phyloP scores from a whole-genome alignment of 306 rosid genomes.

The Abrus pulchellus region DNA sequence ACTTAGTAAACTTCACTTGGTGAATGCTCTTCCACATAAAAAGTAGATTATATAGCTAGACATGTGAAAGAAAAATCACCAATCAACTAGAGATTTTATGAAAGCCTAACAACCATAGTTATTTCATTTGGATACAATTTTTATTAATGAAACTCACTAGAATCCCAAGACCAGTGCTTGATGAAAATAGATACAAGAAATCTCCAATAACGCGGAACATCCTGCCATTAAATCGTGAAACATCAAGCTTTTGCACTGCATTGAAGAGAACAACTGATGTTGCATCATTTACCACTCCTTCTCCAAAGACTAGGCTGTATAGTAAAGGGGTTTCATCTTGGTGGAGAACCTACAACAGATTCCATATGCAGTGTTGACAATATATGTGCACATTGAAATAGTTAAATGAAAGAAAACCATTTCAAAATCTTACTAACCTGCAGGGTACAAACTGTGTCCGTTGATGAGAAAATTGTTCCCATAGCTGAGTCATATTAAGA shows the following conservation, averaged over 20 bases:
- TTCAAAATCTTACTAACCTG: slow-evolving; percentile 71
- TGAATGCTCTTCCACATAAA: slow-evolving; percentile 13
- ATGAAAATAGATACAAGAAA: slow-evolving; percentile 75
- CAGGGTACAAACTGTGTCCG: slow-evolving; percentile 93
- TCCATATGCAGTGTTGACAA: slow-evolving; percentile 29
- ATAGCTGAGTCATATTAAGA: slow-evolving; percentile 66
- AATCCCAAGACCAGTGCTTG: slow-evolving; percentile 88
- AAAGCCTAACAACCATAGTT: background rate
- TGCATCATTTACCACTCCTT: slow-evolving; percentile 97
- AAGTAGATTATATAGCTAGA: slow-evolving; percentile 7
- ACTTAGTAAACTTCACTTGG: background rate
- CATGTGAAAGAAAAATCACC: slow-evolving; percentile 26
- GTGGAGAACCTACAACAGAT: slow-evolving; percentile 73
- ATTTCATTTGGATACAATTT: background rate
- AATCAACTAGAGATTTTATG: slow-evolving; percentile 9
- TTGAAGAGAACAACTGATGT: slow-evolving; percentile 93
- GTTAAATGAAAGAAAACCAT: slow-evolving; percentile 45
- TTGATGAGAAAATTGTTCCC: slow-evolving; percentile 90
- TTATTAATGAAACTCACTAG: slow-evolving; percentile 58
- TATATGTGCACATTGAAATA: slow-evolving; percentile 18
- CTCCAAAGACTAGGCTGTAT: slow-evolving; percentile 94
- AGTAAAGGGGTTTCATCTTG: slow-evolving; percentile 91
- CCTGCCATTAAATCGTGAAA: slow-evolving; percentile 52
- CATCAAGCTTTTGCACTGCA: slow-evolving; percentile 83
- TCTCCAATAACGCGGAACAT: slow-evolving; percentile 62